Evolutionary conservation across 2,329 filamentous ascomycete species (phyloP).

Genomic region (Cladophialophora carrionii): DNA sequence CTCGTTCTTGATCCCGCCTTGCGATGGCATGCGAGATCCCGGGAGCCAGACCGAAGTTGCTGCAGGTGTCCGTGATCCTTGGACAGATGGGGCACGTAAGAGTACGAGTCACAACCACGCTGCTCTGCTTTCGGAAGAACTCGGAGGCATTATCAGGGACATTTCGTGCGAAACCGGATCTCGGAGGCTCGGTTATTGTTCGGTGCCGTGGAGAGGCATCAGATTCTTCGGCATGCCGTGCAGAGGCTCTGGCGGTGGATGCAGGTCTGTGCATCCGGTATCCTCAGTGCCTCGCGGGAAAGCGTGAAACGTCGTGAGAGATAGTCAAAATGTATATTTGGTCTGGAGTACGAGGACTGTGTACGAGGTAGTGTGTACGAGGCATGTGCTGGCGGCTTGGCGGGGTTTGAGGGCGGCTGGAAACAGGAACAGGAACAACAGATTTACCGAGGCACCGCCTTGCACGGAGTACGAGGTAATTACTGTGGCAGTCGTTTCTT

Average conservation of each 20-base stretch:
- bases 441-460: constrained; percentile 14
- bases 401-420: background rate
- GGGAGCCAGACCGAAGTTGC: background rate
- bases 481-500: too few species aligned
- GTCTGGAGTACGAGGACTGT: background rate
- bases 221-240: background rate
- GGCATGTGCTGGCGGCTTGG: background rate
- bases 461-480: too few species aligned
- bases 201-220: constrained; percentile 1
- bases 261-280: background rate
- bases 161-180: constrained; percentile 1
- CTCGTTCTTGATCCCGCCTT: background rate
- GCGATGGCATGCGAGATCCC: background rate
- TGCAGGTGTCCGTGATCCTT: background rate
- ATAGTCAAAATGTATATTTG: background rate
- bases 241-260: background rate
- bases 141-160: constrained; percentile 2
- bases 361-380: background rate
- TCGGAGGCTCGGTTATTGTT: constrained; percentile 19
- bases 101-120: background rate
- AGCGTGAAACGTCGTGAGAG: background rate
- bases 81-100: background rate
- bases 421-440: constrained; percentile 11
- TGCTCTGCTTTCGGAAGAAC: constrained; percentile 5
- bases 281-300: background rate